Evolutionary conservation across 768 basidiomycete species (phyloP).

Genomic region (Termitomyces sp.): DNA sequence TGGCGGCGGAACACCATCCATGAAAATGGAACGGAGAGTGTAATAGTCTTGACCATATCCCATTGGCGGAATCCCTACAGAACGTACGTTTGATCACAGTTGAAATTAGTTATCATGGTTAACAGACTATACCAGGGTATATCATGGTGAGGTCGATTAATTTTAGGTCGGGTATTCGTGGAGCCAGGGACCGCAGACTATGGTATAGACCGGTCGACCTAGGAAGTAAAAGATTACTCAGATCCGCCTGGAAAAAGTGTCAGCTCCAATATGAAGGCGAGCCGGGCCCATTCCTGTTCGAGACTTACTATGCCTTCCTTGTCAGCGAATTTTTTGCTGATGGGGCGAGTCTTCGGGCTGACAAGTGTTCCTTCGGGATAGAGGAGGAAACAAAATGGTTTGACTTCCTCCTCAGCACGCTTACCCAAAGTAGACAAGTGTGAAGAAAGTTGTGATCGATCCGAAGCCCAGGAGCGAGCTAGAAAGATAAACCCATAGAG

Average conservation of each 20-base stretch:
- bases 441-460: conserved; percentile 59
- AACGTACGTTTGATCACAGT: not conserved
- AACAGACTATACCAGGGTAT: conserved; percentile 66
- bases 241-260: conserved; percentile 54
- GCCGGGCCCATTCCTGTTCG: not conserved
- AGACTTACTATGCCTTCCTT: conserved; percentile 82
- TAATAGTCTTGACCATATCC: conserved; percentile 88
- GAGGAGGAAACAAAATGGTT: conserved; percentile 75
- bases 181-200: conserved; percentile 73
- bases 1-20: conserved; percentile 76
- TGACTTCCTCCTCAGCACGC: conserved; percentile 59
- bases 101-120: not conserved
- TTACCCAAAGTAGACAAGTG: conserved; percentile 66
- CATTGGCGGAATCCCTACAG: conserved; percentile 65
- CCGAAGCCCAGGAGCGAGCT: conserved; percentile 85
- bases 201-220: conserved; percentile 89
- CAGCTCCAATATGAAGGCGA: not conserved
- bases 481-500: conserved; percentile 93
- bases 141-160: conserved; percentile 89
- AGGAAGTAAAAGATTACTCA: conserved; percentile 78
- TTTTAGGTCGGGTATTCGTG: conserved; percentile 70
- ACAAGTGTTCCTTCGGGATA: conserved; percentile 97
- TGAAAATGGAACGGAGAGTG: conserved; percentile 85
- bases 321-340: conserved; percentile 83
- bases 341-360: conserved; percentile 77